Percentiles rank a stretch among this genome's conserved stretches.
Evolutionary conservation across 2,329 filamentous ascomycete genomes (phyloP).

Genomic region (Nothomitra cinnamomea): DNA sequence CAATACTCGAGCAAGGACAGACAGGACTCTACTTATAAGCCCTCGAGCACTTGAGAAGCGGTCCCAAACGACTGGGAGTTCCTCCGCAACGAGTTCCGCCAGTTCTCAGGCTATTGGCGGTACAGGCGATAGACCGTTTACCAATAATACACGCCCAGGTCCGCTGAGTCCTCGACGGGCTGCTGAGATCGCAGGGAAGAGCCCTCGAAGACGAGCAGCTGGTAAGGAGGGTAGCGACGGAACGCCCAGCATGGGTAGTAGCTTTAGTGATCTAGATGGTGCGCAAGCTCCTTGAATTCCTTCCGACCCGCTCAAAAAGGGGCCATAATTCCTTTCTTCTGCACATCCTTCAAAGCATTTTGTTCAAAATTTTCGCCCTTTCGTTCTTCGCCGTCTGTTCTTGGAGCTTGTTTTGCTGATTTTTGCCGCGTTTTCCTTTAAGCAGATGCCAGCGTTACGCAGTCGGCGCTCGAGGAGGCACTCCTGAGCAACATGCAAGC

Average conservation of each 20-base stretch:
- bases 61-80: constrained; percentile 1
- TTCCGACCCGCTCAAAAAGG: background rate
- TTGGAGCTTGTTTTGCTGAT: constrained; percentile 4
- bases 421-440: constrained; percentile 10
- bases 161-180: constrained; percentile 35
- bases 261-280: constrained; percentile 73
- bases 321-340: background rate
- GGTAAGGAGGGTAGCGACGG: constrained; percentile 51
- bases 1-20: background rate
- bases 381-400: background rate
- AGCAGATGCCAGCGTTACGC: constrained; percentile 60
- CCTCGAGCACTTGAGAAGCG: background rate
- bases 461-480: constrained; percentile 65
- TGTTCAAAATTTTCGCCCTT: too few relatives aligned
- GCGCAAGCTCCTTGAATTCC: constrained; percentile 17
- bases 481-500: constrained; percentile 55
- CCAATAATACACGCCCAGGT: constrained; percentile 12
- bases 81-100: constrained; percentile 18
- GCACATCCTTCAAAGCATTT: too few relatives aligned
- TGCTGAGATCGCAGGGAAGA: constrained; percentile 38
- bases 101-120: constrained; percentile 12
- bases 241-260: constrained; percentile 67
- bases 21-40: background rate
- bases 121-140: constrained; percentile 6
- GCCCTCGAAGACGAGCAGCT: constrained; percentile 22